Base-by-base conservation (phyloP, 139 green algal genomes). In the Chlamydomonas applanata region DNA sequence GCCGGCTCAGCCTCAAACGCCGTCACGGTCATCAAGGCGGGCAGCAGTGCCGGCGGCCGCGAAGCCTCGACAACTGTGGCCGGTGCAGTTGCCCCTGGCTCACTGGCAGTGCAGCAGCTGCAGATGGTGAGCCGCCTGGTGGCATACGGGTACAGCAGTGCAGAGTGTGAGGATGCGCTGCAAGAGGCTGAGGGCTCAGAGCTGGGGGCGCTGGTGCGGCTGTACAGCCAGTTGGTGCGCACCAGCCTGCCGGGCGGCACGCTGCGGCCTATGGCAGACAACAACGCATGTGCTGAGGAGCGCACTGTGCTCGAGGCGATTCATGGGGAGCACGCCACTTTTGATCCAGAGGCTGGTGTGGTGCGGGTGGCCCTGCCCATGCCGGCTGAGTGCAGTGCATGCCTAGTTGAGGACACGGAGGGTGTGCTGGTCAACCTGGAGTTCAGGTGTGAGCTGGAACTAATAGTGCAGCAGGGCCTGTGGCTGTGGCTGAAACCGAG, bases 231-330 rank as follows among this genome's bases (percentile, higher is more conserved):
- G 30, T 25, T 68, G 40, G 4, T 36, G 25, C 36, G n/a, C 45
- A 61, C 33, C 22, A 61, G 33, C 24, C 17, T 56, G 17, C 61
- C 27, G 33, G 61, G 24, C 56, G 29, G 34, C 34, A 2, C 56
- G 27, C 30, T 64, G 40, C 66, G 80, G 22, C 69, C 40, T 11
- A 49, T 49, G 20, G 16, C 25, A 24, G 61, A 40, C 25, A 75
- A 74, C 49, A 71, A 77, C 35, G 20, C 79, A 46, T 66, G 88
- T 87, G 44, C 44, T 13, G 91, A 95, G 57, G 92, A 97, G 82
- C 53, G 77, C 0, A 82, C 85, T 62, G 92, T 88, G 33, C 71
- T 97, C 49, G 77, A 87, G 34, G 88, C 89, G 5, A 96, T 97
- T 19, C 94, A 93, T 66, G 89, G 76, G 0, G 74, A 84, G 9